phyloP scores from a whole-genome alignment of 2,329 filamentous ascomycete species.

The Fusarium metavorans region DNA sequence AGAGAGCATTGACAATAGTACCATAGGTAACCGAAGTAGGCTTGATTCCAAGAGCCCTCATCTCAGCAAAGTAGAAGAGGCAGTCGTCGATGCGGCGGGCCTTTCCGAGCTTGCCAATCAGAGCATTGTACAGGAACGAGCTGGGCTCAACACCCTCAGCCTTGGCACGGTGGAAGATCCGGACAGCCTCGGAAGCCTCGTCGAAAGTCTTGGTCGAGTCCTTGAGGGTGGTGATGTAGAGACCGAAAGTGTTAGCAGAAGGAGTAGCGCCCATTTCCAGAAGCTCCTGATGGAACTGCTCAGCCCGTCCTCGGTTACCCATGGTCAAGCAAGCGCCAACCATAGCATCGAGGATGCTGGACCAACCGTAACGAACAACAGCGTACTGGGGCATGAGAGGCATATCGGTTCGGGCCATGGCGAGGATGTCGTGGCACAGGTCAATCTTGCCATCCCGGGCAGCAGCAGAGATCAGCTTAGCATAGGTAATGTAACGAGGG shows the following conservation, averaged over 20 bases:
- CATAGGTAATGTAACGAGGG: conserved; percentile 95
- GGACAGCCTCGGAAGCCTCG: conserved; percentile 95
- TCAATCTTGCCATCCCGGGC: conserved; percentile 87
- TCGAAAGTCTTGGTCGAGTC: conserved; percentile 98
- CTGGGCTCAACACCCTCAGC: conserved; percentile 94
- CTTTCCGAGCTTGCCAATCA: conserved; percentile 98
- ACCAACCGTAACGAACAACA: conserved; percentile 94
- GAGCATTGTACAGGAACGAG: conserved; percentile 96
- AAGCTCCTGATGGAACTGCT: conserved; percentile 91
- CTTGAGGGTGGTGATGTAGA: conserved; percentile 99
- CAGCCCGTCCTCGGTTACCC: conserved; percentile 83
- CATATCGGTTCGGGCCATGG: conserved; percentile 89
- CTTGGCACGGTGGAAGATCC: conserved; percentile 96
- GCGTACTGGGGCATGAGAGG: conserved; percentile 87
- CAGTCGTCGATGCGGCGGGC: conserved; percentile 98
- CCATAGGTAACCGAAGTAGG: conserved; percentile 98
- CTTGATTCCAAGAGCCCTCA: conserved; percentile 91
- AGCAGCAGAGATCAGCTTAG: conserved; percentile 92
- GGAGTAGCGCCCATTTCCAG: conserved; percentile 90
- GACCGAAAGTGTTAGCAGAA: conserved; percentile 95
- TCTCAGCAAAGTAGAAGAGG: conserved; percentile 97
- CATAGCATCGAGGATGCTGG: conserved; percentile 96
- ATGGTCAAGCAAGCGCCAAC: conserved; percentile 89
- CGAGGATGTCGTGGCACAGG: conserved; percentile 86
- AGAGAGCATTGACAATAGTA: conserved; percentile 97